Evolutionary conservation across 257 asterid genomes (phyloP), one percentile per base, ranked within the genome.

Genomic region (Agastache rugosa): DNA sequence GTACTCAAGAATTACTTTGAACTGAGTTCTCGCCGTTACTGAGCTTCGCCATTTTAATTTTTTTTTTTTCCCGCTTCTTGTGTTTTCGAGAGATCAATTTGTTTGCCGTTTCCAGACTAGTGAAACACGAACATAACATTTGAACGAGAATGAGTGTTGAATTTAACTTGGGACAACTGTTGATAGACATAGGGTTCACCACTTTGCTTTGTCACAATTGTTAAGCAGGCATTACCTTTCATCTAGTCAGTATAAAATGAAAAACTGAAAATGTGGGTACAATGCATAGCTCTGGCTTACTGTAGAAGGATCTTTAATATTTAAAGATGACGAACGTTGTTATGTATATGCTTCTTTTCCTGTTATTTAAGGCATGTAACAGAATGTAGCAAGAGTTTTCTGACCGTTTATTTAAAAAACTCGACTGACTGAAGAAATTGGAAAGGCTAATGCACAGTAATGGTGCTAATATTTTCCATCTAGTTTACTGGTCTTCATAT

Each of bases 281-380:
- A 11, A 20, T 34, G 23, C 59, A 23, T 65, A n/a, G 58, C 58
- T 64, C 66, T 74, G 59, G 58, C 50, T 39, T 27, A 42, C 9
- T 31, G 27, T 39, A 17, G 42, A 41, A 42, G 34, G n/a, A 1
- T 53, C 55, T n/a, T 54, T 6, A 34, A 31, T 60, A 47, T 51
- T n/a, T 34, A 71, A 70, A 2, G 58, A 22, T 20, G 16, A 39
- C 16, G 22, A 29, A 35, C 1, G 3, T 37, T 16, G 3, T 22
- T 20, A 17, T 61, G 27, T 29, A 45, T 2, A 37, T 47, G 6
- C 47, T 55, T 12, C 12, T 12, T 37, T 37, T 1, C 42, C 10
- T 29, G 34, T 29, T 29, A 3, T 29, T 29, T 31, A 31, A 4
- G 37, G 37, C 37, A 31, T 31, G 37, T 31, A 31, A 31, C 37